Base-by-base conservation (phyloP, 2,329 filamentous ascomycete genomes). In the Cercospora sp. region DNA sequence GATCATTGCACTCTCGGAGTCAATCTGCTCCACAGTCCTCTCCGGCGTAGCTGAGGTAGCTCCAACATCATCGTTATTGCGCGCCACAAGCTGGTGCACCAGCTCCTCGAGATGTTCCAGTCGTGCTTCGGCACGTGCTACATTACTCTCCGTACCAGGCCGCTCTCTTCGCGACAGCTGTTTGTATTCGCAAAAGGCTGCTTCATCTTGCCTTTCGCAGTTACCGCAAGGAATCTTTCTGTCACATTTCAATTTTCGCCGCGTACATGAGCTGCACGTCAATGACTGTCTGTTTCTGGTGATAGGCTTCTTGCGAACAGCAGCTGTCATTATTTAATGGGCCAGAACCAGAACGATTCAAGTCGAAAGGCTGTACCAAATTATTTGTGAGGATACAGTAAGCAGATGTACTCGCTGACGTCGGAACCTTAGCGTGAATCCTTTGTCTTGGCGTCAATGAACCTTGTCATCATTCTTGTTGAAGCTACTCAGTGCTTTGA, bases 161-260 rank as follows among this genome's bases (percentile, higher is more conserved):
- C 28, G 26, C n/a, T 68, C 60, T 55, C 65, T 66, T 26, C 39
- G 33, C 9, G 58, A 51, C 13, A 31, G 62, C 26, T 66, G 48
- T 2, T 28, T 39, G 36, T 68, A 70, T 26, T 63, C 63, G 26
- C 68, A 70, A 1, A 13, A 30, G 12, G 55, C 33, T 2, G 51
- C 33, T 9, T 65, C 64, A 39, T 57, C 57, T 57, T 60, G 59
- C 39, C 66, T 66, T 26, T 51, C 30, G 48, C 68, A 70, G 2
- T 63, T 58, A 33, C 48, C 20, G 33, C 68, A 70, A 1, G 68
- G 68, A 1, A 66, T n/a, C 5, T 57, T 59, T 45, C 51, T 28
- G 33, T 68, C 63, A 42, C 69, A 68, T 59, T 68, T 70, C 12
- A 68, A 55, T 55, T 70, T 70, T n/a, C 66, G 31, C 18, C 48